A percentile compares a stretch with the other conserved stretches of the same genome.
phyloP scores from a whole-genome alignment of 768 basidiomycete genomes.

The Fistulinella prunicolor region DNA sequence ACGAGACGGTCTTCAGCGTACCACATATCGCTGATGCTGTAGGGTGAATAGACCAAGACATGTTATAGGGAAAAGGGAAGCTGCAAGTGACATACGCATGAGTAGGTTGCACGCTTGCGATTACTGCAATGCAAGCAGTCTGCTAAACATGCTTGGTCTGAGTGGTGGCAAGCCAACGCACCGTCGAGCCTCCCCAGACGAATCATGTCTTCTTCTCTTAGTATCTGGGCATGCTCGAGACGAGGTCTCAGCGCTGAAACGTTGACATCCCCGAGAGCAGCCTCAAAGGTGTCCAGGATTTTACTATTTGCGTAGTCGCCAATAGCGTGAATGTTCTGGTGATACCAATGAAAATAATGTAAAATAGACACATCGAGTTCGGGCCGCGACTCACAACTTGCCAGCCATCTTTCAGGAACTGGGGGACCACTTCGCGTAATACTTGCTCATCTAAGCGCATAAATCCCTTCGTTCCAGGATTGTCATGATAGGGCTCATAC shows the following conservation, averaged over 20 bases:
- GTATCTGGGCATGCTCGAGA: slow-evolving; percentile 89
- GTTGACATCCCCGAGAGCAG: slow-evolving; percentile 55
- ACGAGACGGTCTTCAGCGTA: slow-evolving; percentile 83
- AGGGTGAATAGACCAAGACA: background rate
- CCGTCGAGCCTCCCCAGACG: slow-evolving; percentile 80
- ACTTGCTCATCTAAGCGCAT: slow-evolving; percentile 67
- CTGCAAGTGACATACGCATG: slow-evolving; percentile 57
- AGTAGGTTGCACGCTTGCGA: slow-evolving; percentile 87
- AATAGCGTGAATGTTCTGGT: slow-evolving; percentile 82
- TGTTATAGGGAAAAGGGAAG: background rate
- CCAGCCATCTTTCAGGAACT: slow-evolving; percentile 80
- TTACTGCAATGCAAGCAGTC: slow-evolving; percentile 47
- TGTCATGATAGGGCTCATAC: slow-evolving; percentile 79
- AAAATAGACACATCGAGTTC: background rate
- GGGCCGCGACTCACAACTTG: slow-evolving; percentile 66
- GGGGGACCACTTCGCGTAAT: slow-evolving; percentile 60
- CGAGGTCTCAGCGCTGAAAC: slow-evolving; percentile 70
- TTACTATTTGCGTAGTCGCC: slow-evolving; percentile 86
- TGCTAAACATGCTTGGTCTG: background rate
- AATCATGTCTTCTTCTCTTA: slow-evolving; percentile 70
- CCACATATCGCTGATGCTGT: slow-evolving; percentile 83
- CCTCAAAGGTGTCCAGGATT: slow-evolving; percentile 81
- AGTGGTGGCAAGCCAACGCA: slow-evolving; percentile 25
- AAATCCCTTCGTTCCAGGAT: slow-evolving; percentile 71
- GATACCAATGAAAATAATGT: background rate